Base-by-base conservation (phyloP, 768 basidiomycete species). In the Leucocoprinus sp. region DNA sequence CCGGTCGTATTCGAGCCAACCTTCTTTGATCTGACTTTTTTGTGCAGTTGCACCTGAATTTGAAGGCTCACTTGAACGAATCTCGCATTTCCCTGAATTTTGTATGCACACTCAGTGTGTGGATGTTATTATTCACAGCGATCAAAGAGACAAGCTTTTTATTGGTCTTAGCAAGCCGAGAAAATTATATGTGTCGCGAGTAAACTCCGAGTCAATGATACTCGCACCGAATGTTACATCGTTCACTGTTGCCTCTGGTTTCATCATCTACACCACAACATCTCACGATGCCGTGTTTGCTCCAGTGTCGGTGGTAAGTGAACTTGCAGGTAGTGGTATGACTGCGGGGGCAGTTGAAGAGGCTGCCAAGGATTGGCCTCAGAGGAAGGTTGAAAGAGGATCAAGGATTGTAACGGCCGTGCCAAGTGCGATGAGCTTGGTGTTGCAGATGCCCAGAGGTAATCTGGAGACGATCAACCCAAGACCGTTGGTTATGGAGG, bases 391-490 rank as follows among this genome's bases (percentile, higher is more conserved):
- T 1, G 96, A 99, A 62, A 69, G 96, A 23, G 96, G 96, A 3
- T 83, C 89, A 5, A 67, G 84, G 48, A 93, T 97, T 26, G 92
- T 98, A 3, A 80, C 84, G 0, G 86, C 84, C 9, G 83, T 96
- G 0, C 84, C 93, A 0, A 91, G 83, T 48, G 66, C 79, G 6
- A 97, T 93, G 89, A 82, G 75, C 54, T 63, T 99, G 26, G 87
- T 98, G 0, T 66, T 99, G 8, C 96, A 99, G 64, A 98, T 98
- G 95, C 96, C 95, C 0, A 69, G 96, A 52, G 96, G 96, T 1
- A 98, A 98, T 63, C 58, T 99, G 50, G 96, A 99, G 67, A 97
- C 92, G 1, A 82, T 99, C 43, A 90, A 85, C 55, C 96, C 96
- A 2, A 71, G 96, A 34, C 87, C 93, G 9, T 63, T 99, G 54